Evolutionary conservation across 139 green algal genomes (phyloP).

Genomic region (Astrephomene gubernaculifera): DNA sequence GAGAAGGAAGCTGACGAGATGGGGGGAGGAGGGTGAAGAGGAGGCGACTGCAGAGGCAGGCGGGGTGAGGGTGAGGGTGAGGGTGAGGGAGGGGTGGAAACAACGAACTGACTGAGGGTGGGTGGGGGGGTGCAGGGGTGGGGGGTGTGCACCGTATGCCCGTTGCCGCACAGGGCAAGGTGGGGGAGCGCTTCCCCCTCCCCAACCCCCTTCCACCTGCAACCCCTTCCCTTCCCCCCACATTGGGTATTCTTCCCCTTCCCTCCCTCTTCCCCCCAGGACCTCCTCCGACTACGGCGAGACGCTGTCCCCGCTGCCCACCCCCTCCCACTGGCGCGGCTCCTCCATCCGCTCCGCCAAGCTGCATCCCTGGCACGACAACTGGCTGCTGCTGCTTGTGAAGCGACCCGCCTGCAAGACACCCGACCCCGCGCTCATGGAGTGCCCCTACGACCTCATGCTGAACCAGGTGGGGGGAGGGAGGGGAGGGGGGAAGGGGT

Average conservation of each 20-base stretch:
- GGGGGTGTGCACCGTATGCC: background rate
- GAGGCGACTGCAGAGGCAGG: too few relatives aligned
- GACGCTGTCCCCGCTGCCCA: slow-evolving; percentile 32
- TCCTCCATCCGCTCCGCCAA: background rate
- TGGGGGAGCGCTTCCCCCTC: background rate
- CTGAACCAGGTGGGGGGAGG: slow-evolving; percentile 60
- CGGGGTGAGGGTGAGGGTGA: too few relatives aligned
- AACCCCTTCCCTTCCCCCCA: background rate
- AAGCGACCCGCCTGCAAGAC: slow-evolving; percentile 58
- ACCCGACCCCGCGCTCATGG: slow-evolving; percentile 51
- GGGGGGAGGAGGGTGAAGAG: too few relatives aligned
- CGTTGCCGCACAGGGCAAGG: background rate
- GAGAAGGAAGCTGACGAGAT: background rate
- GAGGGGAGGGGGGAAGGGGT: background rate
- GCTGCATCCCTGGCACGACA: slow-evolving; percentile 22
- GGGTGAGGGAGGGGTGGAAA: too few relatives aligned
- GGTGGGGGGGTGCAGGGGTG: background rate
- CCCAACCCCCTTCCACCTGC: background rate
- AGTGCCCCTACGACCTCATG: slow-evolving; percentile 80
- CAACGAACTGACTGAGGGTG: background rate
- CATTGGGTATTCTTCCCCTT: background rate
- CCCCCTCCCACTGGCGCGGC: slow-evolving; percentile 28
- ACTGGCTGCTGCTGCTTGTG: slow-evolving; percentile 63
- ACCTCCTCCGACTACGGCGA: slow-evolving; percentile 48
- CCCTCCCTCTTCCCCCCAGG: slow-evolving; percentile 13